phyloP scores from a whole-genome alignment of 2,329 filamentous ascomycete species.

The Aspergillus spinulosporus region DNA sequence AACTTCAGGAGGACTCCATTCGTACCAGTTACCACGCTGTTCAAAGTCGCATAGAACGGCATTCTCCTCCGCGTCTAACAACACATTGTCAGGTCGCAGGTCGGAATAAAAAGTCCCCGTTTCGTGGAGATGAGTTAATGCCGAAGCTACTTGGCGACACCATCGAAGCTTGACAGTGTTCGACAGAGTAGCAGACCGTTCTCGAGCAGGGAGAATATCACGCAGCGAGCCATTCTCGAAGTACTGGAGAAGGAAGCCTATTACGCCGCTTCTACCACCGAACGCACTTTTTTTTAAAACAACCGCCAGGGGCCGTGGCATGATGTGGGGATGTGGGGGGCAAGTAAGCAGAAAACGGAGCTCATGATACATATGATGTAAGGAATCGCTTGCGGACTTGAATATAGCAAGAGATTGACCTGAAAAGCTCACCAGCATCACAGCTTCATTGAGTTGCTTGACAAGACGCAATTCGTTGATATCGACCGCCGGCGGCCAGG shows the following conservation, averaged over 20 bases:
- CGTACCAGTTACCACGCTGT: constrained; percentile 14
- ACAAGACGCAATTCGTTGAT: constrained; percentile 5
- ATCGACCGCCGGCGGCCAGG: constrained; percentile 7
- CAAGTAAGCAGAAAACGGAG: constrained; percentile 11
- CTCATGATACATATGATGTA: constrained; percentile 12
- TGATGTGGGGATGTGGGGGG: constrained; percentile 5
- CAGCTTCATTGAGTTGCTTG: constrained; percentile 9
- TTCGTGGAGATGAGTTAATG: constrained; percentile 5
- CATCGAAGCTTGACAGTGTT: constrained; percentile 10
- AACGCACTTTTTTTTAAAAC: constrained; percentile 8
- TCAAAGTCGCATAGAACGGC: constrained; percentile 12
- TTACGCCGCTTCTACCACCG: constrained; percentile 4
- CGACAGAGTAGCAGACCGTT: constrained; percentile 3
- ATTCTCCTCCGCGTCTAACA: constrained; percentile 7
- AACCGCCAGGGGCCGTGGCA: constrained; percentile 11
- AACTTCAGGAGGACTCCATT: constrained; percentile 12
- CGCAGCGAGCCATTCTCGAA: constrained; percentile 7
- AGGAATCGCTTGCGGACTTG: constrained; percentile 5
- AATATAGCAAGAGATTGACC: constrained; percentile 1
- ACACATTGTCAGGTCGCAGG: constrained; percentile 11
- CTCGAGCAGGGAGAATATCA: constrained; percentile 9
- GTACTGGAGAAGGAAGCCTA: constrained; percentile 9
- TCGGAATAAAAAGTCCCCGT: constrained; percentile 8
- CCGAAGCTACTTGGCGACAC: constrained; percentile 11
- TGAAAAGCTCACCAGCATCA: constrained; percentile 1